Evolutionary conservation across 164 flowering plant genomes (phyloP).

Genomic region (Platanus orientalis): DNA sequence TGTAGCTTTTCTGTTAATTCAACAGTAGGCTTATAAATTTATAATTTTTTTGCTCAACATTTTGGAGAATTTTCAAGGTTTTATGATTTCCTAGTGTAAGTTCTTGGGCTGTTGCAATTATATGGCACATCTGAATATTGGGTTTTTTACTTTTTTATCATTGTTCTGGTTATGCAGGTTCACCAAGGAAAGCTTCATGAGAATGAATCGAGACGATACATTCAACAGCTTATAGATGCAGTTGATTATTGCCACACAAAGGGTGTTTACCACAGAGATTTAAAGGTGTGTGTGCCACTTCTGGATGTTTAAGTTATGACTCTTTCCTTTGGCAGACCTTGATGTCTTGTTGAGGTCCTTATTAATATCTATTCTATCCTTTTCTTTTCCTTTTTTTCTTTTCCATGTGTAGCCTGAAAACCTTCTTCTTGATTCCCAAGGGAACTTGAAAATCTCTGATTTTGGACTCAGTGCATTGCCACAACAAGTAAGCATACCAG

Average conservation of each 20-base stretch:
- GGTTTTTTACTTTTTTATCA: neutral
- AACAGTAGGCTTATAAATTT: too few species aligned
- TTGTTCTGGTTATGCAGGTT: conserved; percentile 36
- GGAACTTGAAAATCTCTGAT: conserved; percentile 90
- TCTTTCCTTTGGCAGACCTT: neutral
- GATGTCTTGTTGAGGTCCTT: neutral
- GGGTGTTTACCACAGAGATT: conserved; percentile 95
- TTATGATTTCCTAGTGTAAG: too few species aligned
- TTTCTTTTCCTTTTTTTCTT: neutral
- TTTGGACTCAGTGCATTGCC: conserved; percentile 97
- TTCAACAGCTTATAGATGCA: conserved; percentile 97
- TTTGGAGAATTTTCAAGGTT: too few species aligned
- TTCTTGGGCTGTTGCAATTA: too few species aligned
- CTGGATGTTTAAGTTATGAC: neutral
- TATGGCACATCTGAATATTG: too few species aligned
- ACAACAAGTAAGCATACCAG: conserved; percentile 49
- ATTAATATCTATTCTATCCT: conserved; percentile 5
- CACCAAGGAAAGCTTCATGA: conserved; percentile 71
- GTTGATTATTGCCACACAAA: conserved; percentile 89
- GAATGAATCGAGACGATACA: conserved; percentile 60
- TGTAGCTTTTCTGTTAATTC: too few species aligned
- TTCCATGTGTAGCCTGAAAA: conserved; percentile 76
- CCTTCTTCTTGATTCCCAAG: conserved; percentile 82
- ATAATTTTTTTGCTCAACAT: too few species aligned
- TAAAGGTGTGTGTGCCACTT: conserved; percentile 67